Base-by-base conservation (phyloP, 2,329 filamentous ascomycete genomes). In the Nectriaceae sp. region DNA sequence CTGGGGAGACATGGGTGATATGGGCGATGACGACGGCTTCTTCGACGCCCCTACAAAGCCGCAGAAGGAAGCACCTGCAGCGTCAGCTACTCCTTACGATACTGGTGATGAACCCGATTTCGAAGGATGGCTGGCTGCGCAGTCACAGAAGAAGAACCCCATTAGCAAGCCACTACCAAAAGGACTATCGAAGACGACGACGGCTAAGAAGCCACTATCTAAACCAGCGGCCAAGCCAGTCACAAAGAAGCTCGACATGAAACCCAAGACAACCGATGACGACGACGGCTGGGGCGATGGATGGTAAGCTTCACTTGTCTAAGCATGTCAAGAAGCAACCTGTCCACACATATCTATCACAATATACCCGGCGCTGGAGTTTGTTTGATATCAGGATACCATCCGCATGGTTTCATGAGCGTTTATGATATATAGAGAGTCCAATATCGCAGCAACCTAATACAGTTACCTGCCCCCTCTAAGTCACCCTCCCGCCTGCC, bases 81-180 rank as follows among this genome's bases (percentile, higher is more conserved):
- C 62, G 6, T 66, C 65, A 5, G 61, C 70, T 22, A 72, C 78
- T 5, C 78, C 86, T 0, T 93, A 88, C 55, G 89, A 93, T 50
- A 91, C 96, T 59, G 85, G 88, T 4, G 24, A 42, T 21, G 93
- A 99, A 67, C 93, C 93, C 0, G 94, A 97, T 68, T 97, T 99
- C 69, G 93, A 91, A 4, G 92, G 91, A 4, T 97, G 94, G 92
- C 71, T 97, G 19, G 91, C 90, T 11, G 91, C 92, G 11, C 90
- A 97, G 66, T 84, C 88, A 5, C 80, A 86, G 54, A 82, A 88
- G 54, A 97, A 95, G 73, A 78, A 78, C 11, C 65, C 66, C 1
- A 62, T 68, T 49, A 44, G 64, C 36, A 94, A 89, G 56, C 74
- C 86, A 3, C 66, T 97, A 46, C 92, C 93, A 0, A 99, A 96